Conservation (phyloP, 129 eudicot genomes). For the Silybum marianum region DNA sequence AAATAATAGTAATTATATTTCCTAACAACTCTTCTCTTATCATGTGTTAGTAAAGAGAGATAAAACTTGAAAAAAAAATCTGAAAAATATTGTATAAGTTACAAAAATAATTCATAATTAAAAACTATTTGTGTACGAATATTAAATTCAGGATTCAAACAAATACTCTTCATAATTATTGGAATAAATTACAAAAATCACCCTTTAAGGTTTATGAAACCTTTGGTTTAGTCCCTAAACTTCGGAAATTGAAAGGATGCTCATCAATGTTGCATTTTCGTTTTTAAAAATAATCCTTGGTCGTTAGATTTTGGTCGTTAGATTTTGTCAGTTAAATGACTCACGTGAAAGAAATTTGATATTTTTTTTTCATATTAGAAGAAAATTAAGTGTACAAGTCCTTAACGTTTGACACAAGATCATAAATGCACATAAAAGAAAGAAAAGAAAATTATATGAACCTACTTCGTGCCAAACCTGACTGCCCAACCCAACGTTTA, state of each 20-base stretch:
- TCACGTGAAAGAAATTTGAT: not conserved
- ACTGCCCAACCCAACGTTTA: not conserved
- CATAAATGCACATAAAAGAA: not conserved
- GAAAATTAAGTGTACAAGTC: not conserved
- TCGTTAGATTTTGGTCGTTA: not conserved
- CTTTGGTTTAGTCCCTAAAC: not conserved
- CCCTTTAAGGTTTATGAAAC: not conserved
- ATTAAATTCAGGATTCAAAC: not conserved
- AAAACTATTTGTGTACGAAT: not conserved
- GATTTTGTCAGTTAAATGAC: not conserved
- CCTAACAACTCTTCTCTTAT: no score
- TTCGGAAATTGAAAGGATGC: not conserved
- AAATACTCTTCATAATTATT: slow-evolving; percentile 16
- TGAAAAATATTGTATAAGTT: no score
- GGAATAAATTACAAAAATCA: not conserved
- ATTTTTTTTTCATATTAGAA: not conserved
- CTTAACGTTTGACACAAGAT: not conserved
- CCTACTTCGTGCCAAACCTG: not conserved
- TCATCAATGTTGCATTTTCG: not conserved
- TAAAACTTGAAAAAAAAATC: no score
- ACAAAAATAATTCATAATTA: not conserved
- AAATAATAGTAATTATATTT: no score
- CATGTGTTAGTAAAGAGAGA: not conserved
- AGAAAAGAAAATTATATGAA: no score
- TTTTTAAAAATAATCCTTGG: not conserved